Base-by-base conservation (phyloP, 2,329 filamentous ascomycete genomes). In the Lithohypha guttulata region DNA sequence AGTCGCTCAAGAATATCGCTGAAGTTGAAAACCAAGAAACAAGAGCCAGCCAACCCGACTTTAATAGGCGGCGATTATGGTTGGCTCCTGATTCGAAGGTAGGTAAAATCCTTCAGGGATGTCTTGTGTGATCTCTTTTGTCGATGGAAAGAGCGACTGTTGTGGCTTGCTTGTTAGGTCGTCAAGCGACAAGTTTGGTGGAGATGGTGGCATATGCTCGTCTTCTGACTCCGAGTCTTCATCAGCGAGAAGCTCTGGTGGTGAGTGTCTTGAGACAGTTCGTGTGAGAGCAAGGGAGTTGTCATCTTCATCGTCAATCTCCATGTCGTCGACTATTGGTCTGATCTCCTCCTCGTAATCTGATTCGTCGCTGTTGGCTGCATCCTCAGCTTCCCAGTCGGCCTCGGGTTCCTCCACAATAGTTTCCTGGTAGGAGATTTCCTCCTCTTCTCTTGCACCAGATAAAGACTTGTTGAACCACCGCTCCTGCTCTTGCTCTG, bases 381-480 rank as follows among this genome's bases (percentile, higher is more conserved):
- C 72, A 49, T 83, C 77, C 50, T 81, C 77, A 49, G 70, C 71
- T 46, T 77, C 68, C 67, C 74, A 78, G 50, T 85, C 79, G 45
- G 84, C 77, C 58, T 84, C 76, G 36, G 73, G 65, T 49, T 84
- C 79, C 61, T 87, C 82, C 44, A 74, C 70, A 47, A 87, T 73
- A 41, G 75, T 71, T 60, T 93, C 84, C 55, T 84, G 83, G 21
- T 49, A 47, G 84, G 85, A 94, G 47, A 68, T 59, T 51, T 83
- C 73, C 51, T 80, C 70, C 45, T 65, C 55, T 39, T 59, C 63
- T 58, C 70, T 70, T 52, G 82, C 82, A 56, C 81, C 82, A 59
- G 76, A 79, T 63, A 95, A 84, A 46, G 85, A 91, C 62, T 86
- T 81, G 75, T 95, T 93, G 79, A 95, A 96, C 87, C 87, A 95